Evolutionary conservation across 1,284 basidiomycete genomes (phyloP), one percentile per base, ranked within the genome.

Genomic region (Cystobasidium sp.): DNA sequence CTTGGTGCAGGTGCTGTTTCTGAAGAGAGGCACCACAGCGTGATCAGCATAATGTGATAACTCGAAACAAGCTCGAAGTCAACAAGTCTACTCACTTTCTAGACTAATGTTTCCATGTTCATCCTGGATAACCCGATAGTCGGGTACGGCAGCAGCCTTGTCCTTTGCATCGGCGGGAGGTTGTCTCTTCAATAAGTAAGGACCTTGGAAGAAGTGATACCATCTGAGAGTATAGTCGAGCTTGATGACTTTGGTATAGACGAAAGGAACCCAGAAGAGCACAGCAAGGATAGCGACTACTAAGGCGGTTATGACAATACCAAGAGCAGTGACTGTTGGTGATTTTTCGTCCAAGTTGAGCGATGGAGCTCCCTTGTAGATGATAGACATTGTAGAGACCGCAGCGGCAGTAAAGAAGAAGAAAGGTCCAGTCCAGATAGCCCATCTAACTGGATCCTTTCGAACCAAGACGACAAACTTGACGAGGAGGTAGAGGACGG

Each of bases 241-340:
- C 77, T 82, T 82, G 74, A 85, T 78, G 68, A 85, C 84, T 77
- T 84, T 84, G 78, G 76, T 75, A 80, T 84, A 80, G 64, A 86
- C 84, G 80, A 81, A 86, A 3, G 85, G 85, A 3, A 86, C 64
- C 83, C 84, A 85, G 80, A 85, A 86, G 75, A 86, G 22, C 63
- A 82, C 66, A 4, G 85, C 80, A 10, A 86, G 78, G 52, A 82
- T 55, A 18, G 82, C 76, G 46, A 85, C 77, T 49, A 83, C 84
- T 1, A 82, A 73, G 0, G 80, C 83, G 16, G 84, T 84, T 9
- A 84, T 79, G 64, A 84, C 77, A 68, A 85, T 84, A 24, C 84
- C 84, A 1, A 82, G 82, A 3, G 83, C 83, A 39, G 83, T 83
- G 10, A 79, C 78, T 1, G 76, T 58, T 12, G 78, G 62, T 0